A percentile compares a stretch with the other conserved stretches of the same genome.
Conservation (phyloP, 2,329 filamentous ascomycete species). For the Ceratocystis diversiconidia region DNA sequence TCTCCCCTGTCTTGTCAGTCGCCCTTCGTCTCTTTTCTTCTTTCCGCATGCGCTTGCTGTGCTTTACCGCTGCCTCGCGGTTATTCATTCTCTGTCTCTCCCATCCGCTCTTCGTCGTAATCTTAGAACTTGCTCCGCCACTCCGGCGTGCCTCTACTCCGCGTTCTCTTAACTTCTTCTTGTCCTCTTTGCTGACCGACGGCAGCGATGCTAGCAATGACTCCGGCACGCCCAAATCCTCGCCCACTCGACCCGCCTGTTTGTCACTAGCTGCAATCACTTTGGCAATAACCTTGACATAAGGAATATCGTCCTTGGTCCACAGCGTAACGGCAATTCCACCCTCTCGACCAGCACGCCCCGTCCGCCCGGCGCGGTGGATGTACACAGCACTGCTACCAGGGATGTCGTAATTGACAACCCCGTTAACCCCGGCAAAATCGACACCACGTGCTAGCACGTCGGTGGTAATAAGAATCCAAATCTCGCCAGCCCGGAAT, state of each 20-base stretch:
- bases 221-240: conserved; percentile 51
- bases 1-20: conserved; percentile 19
- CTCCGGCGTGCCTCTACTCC: conserved; percentile 59
- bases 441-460: conserved; percentile 84
- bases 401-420: conserved; percentile 95
- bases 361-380: conserved; percentile 83
- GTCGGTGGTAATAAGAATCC: conserved; percentile 93
- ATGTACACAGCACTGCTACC: conserved; percentile 83
- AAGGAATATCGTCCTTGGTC: conserved; percentile 85
- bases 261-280: conserved; percentile 76
- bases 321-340: conserved; percentile 89
- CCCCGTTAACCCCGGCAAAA: conserved; percentile 86
- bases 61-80: conserved; percentile 45
- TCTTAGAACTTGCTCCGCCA: conserved; percentile 41
- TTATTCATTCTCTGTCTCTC: conserved; percentile 57
- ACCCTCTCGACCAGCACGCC: conserved; percentile 71
- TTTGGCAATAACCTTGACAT: conserved; percentile 80
- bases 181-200: conserved; percentile 67
- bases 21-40: conserved; percentile 21
- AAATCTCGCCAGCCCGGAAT: conserved; percentile 84
- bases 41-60: conserved; percentile 42
- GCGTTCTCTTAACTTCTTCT: conserved; percentile 64
- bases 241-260: conserved; percentile 41
- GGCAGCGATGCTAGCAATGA: conserved; percentile 86
- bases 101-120: conserved; percentile 71